Percentiles rank a stretch among this genome's conserved stretches.
These are phyloP conservation scores for Stipa capillata DNA, from an alignment of 176 grass and related monocot species.

Conservation along the genomic window DNA sequence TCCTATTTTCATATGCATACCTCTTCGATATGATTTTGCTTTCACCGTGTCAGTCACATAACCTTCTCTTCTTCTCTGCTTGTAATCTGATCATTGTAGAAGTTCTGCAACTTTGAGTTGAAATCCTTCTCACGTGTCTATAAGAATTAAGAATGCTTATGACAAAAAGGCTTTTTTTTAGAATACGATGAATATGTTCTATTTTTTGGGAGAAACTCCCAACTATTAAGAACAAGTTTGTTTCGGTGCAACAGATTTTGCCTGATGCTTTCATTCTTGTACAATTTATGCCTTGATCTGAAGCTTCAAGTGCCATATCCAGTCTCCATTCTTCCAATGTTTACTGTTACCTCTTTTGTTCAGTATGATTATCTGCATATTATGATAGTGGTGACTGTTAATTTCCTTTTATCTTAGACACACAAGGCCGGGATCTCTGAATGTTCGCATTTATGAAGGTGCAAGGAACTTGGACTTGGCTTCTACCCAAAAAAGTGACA, in stretches of 20 bases:
- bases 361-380: neutral
- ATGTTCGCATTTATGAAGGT: constrained; percentile 93
- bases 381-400: constrained; percentile 23
- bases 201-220: neutral
- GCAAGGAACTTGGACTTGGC: constrained; percentile 55
- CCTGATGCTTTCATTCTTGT: neutral
- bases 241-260: neutral
- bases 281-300: neutral
- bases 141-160: neutral
- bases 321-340: neutral
- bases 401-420: constrained; percentile 55
- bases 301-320: constrained; percentile 17
- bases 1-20: constrained; percentile 1
- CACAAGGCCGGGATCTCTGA: constrained; percentile 77
- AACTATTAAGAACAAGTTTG: neutral
- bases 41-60: neutral
- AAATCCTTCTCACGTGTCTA: constrained; percentile 3
- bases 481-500: constrained; percentile 36
- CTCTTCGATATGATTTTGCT: constrained; percentile 3
- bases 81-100: neutral
- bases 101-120: constrained; percentile 5
- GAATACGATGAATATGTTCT: neutral
- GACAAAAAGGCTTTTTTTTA: neutral
- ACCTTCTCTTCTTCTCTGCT: neutral
- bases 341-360: neutral